Evolutionary conservation across 2,329 filamentous ascomycete species (phyloP), one percentile per base, ranked within the genome.

Genomic region (Fusarium sacchari): DNA sequence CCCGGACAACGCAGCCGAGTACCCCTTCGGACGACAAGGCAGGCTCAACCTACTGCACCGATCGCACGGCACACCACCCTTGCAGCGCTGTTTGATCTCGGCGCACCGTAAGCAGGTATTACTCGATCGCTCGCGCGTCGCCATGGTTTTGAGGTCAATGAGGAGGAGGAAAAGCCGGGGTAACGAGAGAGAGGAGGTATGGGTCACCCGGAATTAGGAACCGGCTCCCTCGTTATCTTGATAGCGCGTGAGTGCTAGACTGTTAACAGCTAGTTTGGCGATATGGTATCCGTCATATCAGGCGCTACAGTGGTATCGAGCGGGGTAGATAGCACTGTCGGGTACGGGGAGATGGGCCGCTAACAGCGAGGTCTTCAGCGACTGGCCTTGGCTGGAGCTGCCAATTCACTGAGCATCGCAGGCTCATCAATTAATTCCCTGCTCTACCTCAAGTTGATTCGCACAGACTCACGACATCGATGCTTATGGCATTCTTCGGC

Each of bases 191-290:
- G 36, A 64, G 32, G 61, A 47, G 28, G 60, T 17, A 44, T 64
- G 39, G 62, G 59, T 39, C 44, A 34, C 30, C 36, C 62, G 59
- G 62, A 44, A 64, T 30, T 40, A 34, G 20, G 46, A 55, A 64
- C 59, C 59, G 43, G 28, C n/a, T 34, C 18, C 34, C 34, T 64
- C 32, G 59, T 64, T 55, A 65, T 64, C 62, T 55, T 64, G 46
- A 46, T 36, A 64, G 37, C 20, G 39, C 12, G 32, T 14, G 18
- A 36, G 28, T 40, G 39, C 62, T 65, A 65, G 28, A 9, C 62
- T 55, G 13, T 28, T 53, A 46, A 20, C 18, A 65, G 62, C 34
- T 65, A 65, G 62, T 44, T 18, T n/a, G 28, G 24, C 26, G 57
- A 39, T 53, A 60, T 30, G 24, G 44, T 24, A 30, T n/a, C 34